Conservation (phyloP, 768 basidiomycete genomes). For the Nidularia pulvinata region DNA sequence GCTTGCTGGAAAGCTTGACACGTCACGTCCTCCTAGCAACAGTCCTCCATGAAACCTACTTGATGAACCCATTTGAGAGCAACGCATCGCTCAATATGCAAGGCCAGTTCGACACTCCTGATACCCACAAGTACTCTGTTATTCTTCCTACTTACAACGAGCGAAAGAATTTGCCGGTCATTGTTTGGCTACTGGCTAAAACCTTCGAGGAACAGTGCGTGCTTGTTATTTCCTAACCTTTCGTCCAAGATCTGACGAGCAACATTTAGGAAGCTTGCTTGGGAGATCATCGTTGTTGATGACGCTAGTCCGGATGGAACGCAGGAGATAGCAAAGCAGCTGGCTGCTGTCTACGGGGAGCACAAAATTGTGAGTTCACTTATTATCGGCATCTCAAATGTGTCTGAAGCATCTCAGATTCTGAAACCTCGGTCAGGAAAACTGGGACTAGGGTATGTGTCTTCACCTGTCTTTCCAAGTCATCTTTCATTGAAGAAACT, state of each 20-base stretch:
- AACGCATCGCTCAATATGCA: constrained; percentile 61
- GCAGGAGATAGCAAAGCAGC: constrained; percentile 81
- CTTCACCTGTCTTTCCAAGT: constrained; percentile 10
- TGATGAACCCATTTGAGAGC: constrained; percentile 72
- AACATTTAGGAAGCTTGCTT: constrained; percentile 58
- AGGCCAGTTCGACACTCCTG: constrained; percentile 48
- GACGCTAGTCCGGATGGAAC: constrained; percentile 94
- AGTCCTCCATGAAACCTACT: constrained; percentile 6
- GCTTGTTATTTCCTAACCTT: not conserved
- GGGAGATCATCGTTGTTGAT: constrained; percentile 92
- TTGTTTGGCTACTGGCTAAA: constrained; percentile 82
- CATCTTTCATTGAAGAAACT: constrained; percentile 8
- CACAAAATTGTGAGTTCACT: constrained; percentile 65
- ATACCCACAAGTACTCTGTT: constrained; percentile 85
- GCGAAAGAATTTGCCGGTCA: constrained; percentile 87
- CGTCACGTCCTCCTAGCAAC: constrained; percentile 8
- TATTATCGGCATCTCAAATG: not conserved
- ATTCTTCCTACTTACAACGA: constrained; percentile 96
- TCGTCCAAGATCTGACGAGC: constrained; percentile 6
- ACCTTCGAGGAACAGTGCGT: constrained; percentile 78
- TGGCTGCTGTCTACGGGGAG: constrained; percentile 79
- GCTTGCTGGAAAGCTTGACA: not conserved
- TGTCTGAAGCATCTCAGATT: constrained; percentile 40
- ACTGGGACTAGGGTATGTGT: constrained; percentile 77
- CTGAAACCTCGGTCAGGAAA: constrained; percentile 89